Percentiles rank a stretch among this genome's conserved stretches.
These are phyloP conservation scores for Angomonas deanei DNA, from an alignment of 208 protist genomes.

Conservation along the genomic window DNA sequence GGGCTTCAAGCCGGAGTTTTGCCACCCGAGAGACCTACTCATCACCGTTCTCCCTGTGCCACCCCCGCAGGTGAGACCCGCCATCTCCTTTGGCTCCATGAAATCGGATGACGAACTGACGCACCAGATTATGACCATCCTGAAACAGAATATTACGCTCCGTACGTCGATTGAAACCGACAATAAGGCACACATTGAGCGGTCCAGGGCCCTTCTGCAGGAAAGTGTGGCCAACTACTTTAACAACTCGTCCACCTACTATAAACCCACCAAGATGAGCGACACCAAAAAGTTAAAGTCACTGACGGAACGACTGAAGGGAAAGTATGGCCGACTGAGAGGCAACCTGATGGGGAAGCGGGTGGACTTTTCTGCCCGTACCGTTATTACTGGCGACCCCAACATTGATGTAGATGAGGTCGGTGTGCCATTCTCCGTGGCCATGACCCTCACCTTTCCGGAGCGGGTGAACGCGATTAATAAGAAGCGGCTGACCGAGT, in stretches of 20 bases:
- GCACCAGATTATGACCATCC: slow-evolving; percentile 96
- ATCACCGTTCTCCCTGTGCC: slow-evolving; percentile 95
- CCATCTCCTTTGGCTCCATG: slow-evolving; percentile 83
- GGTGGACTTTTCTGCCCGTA: slow-evolving; percentile 99
- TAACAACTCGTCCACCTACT: slow-evolving; percentile 96
- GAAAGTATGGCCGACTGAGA: slow-evolving; percentile 98
- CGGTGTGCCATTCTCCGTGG: slow-evolving; percentile 98
- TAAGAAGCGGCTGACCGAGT: slow-evolving; percentile 92
- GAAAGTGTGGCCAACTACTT: slow-evolving; percentile 97
- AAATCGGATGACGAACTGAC: slow-evolving; percentile 97
- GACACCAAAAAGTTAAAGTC: slow-evolving; percentile 96
- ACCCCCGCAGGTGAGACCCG: slow-evolving; percentile 97
- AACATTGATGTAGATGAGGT: slow-evolving; percentile 97
- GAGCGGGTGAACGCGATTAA: slow-evolving; percentile 99
- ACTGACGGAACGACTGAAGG: slow-evolving; percentile 98
- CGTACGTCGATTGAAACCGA: slow-evolving; percentile 86
- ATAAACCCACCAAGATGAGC: slow-evolving; percentile 80
- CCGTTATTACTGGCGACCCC: slow-evolving; percentile 99
- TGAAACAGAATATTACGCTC: slow-evolving; percentile 94
- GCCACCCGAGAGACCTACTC: slow-evolving; percentile 90
- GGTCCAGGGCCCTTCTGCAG: slow-evolving; percentile 91
- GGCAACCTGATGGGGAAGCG: slow-evolving; percentile 99
- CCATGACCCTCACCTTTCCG: slow-evolving; percentile 98
- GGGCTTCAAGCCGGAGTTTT: slow-evolving; percentile 69
- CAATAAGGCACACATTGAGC: slow-evolving; percentile 81